Evolutionary conservation across 2,329 filamentous ascomycete genomes (phyloP).

Genomic region (Aspergillus sp.): DNA sequence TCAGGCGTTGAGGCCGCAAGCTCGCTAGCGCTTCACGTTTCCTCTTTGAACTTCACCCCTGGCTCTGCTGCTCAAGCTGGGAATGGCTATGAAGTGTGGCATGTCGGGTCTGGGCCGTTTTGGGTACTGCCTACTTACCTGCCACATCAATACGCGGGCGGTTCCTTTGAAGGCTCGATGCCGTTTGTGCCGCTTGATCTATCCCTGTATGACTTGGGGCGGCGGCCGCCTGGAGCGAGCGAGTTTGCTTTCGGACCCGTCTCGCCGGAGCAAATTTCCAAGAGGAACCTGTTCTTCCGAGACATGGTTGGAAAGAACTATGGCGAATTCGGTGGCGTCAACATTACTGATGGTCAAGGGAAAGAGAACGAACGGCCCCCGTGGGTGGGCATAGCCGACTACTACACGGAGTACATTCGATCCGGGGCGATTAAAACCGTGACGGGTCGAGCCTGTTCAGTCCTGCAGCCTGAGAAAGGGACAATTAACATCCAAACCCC

Average conservation of each 20-base stretch:
- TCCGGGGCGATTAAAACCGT: slow-evolving; percentile 58
- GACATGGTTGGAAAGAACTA: slow-evolving; percentile 49
- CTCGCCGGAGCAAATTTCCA: slow-evolving; percentile 55
- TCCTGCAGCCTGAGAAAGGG: slow-evolving; percentile 13
- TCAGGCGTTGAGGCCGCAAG: slow-evolving; percentile 77
- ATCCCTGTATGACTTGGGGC: slow-evolving; percentile 67
- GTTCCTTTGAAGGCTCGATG: slow-evolving; percentile 20
- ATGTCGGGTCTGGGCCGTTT: slow-evolving; percentile 67
- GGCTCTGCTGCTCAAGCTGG: slow-evolving; percentile 47
- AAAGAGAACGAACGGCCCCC: slow-evolving; percentile 53
- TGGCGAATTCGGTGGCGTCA: slow-evolving; percentile 33
- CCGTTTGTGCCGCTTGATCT: slow-evolving; percentile 73
- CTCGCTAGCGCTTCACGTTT: slow-evolving; percentile 70
- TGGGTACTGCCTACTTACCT: slow-evolving; percentile 66
- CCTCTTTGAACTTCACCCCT: slow-evolving; percentile 53
- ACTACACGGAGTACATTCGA: slow-evolving; percentile 72
- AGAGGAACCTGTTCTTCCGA: slow-evolving; percentile 52
- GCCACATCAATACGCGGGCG: slow-evolving; percentile 30
- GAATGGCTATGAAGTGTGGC: slow-evolving; percentile 54
- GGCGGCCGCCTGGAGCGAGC: slow-evolving; percentile 59
- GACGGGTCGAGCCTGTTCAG: slow-evolving; percentile 41
- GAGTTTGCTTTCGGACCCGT: slow-evolving; percentile 66
- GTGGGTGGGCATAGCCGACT: slow-evolving; percentile 68
- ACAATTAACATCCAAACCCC: slow-evolving; percentile 38
- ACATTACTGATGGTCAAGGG: slow-evolving; percentile 38